Conservation (phyloP, 495 filamentous ascomycete species). For the Penicillium fimorum region DNA sequence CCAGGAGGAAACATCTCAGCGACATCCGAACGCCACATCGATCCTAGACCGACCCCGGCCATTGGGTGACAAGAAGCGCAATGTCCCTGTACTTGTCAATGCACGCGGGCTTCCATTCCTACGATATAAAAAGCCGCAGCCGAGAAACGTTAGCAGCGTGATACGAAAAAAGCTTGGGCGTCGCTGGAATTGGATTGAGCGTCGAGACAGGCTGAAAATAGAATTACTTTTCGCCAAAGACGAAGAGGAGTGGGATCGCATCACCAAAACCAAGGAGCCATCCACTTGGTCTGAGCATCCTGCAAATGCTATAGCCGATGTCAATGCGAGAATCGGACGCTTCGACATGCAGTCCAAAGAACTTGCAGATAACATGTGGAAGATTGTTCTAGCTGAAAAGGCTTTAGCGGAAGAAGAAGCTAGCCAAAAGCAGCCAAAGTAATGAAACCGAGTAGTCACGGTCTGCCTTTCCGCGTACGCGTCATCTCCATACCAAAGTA, state of each 20-base stretch:
- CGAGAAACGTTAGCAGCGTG: slow-evolving; percentile 53
- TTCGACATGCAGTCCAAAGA: slow-evolving; percentile 28
- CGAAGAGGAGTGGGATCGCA: slow-evolving; percentile 60
- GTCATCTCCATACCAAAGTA: not conserved
- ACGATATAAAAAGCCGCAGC: slow-evolving; percentile 68
- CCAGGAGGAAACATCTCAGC: slow-evolving; percentile 30
- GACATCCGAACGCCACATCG: slow-evolving; percentile 40
- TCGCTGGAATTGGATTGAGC: slow-evolving; percentile 36
- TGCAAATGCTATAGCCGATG: slow-evolving; percentile 17
- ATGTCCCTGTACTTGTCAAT: slow-evolving; percentile 58
- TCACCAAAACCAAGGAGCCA: slow-evolving; percentile 28
- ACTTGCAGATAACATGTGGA: slow-evolving; percentile 42
- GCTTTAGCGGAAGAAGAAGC: slow-evolving; percentile 38
- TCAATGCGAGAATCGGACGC: slow-evolving; percentile 22
- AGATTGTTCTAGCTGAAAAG: slow-evolving; percentile 43
- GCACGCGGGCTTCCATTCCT: slow-evolving; percentile 66
- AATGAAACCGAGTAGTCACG: slow-evolving; percentile 4
- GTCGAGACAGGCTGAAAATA: slow-evolving; percentile 30
- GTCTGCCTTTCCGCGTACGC: not conserved
- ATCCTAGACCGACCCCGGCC: slow-evolving; percentile 47
- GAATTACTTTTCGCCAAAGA: slow-evolving; percentile 43
- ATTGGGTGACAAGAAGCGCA: slow-evolving; percentile 51
- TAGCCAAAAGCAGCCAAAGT: slow-evolving; percentile 11
- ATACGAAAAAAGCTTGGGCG: slow-evolving; percentile 52
- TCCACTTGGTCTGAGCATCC: slow-evolving; percentile 27